Evolutionary conservation across 192 early-diverging fungal genomes (phyloP).

Genomic region (Backusella circina): DNA sequence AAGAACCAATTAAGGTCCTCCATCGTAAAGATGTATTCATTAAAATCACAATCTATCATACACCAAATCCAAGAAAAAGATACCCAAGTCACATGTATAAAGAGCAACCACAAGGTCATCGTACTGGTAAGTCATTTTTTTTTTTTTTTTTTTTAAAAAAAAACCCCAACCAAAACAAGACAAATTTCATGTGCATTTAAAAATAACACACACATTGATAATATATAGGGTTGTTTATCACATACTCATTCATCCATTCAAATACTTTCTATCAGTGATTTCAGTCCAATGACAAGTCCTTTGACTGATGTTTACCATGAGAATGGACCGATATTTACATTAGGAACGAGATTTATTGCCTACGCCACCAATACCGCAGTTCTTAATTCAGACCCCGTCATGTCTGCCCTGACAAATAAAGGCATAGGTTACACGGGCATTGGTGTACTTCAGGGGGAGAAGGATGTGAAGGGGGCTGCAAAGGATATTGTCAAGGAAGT

Average conservation of each 20-base stretch:
- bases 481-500: constrained; percentile 80
- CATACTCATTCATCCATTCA: constrained; percentile 32
- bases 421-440: constrained; percentile 17
- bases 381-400: constrained; percentile 13
- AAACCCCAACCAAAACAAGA: not conserved
- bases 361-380: constrained; percentile 61
- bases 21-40: constrained; percentile 52
- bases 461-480: constrained; percentile 53
- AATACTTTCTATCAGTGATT: constrained; percentile 45
- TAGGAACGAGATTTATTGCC: constrained; percentile 63
- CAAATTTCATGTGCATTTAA: not conserved
- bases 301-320: constrained; percentile 50
- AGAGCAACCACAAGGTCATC: constrained; percentile 52
- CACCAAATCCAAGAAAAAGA: constrained; percentile 35
- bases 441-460: constrained; percentile 26
- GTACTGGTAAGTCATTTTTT: constrained; percentile 50
- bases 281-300: constrained; percentile 25
- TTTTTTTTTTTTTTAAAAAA: not conserved
- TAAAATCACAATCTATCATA: constrained; percentile 47
- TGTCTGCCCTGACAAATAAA: not conserved
- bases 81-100: constrained; percentile 41
- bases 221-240: constrained; percentile 5
- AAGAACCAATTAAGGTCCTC: not conserved
- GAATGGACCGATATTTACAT: constrained; percentile 44
- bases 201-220: not conserved